phyloP scores from a whole-genome alignment of 176 grass and related monocot genomes.

The Hyparrhenia diplandra region DNA sequence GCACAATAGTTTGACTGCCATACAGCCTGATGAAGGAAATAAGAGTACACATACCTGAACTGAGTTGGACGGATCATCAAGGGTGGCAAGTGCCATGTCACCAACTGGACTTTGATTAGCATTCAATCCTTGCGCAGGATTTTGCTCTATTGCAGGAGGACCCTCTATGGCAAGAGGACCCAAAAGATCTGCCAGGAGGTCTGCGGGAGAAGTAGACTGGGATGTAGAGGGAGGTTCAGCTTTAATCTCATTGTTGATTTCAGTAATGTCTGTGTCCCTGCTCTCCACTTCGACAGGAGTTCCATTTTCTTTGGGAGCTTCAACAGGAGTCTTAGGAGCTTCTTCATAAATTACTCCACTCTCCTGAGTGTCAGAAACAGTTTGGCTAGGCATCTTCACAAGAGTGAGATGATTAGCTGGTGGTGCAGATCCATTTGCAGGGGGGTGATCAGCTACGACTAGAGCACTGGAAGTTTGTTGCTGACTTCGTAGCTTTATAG shows the following conservation, averaged over 20 bases:
- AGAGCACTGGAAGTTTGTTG: slow-evolving; percentile 89
- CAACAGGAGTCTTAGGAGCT: slow-evolving; percentile 2
- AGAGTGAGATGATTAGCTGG: slow-evolving; percentile 72
- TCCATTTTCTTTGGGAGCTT: slow-evolving; percentile 69
- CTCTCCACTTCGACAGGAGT: slow-evolving; percentile 40
- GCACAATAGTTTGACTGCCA: neutral
- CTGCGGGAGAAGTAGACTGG: slow-evolving; percentile 48
- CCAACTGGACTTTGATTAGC: slow-evolving; percentile 54
- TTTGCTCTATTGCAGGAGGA: slow-evolving; percentile 60
- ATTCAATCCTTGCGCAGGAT: slow-evolving; percentile 47
- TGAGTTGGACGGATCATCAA: slow-evolving; percentile 76
- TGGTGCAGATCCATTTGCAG: slow-evolving; percentile 72
- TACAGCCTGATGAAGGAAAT: neutral
- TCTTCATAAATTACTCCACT: slow-evolving; percentile 41
- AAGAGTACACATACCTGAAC: slow-evolving; percentile 63
- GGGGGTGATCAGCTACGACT: slow-evolving; percentile 64
- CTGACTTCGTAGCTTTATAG: slow-evolving; percentile 92
- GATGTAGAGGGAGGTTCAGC: slow-evolving; percentile 47
- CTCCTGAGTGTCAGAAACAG: slow-evolving; percentile 62
- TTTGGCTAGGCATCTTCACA: slow-evolving; percentile 91
- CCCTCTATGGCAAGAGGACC: slow-evolving; percentile 95
- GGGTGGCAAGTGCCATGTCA: slow-evolving; percentile 77
- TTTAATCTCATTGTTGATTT: slow-evolving; percentile 39
- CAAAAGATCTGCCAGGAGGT: slow-evolving; percentile 92
- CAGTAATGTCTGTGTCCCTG: slow-evolving; percentile 9